phyloP scores from a whole-genome alignment of 768 basidiomycete genomes.

The Pleurotus djamor region DNA sequence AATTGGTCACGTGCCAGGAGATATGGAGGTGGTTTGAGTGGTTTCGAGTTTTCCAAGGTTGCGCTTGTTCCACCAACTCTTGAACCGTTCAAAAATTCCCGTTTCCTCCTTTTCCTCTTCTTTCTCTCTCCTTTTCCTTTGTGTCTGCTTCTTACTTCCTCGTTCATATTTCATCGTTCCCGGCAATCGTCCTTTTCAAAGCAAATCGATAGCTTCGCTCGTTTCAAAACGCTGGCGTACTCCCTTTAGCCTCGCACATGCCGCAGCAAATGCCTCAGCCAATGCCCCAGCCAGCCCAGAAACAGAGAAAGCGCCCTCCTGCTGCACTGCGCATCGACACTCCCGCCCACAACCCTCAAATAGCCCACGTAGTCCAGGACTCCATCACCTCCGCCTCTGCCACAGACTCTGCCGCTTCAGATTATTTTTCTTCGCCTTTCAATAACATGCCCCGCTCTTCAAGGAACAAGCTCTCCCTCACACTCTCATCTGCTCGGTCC shows the following conservation, averaged over 20 bases:
- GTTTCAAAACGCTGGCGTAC: constrained; percentile 5
- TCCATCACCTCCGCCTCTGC: constrained; percentile 39
- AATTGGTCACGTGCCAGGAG: constrained; percentile 7
- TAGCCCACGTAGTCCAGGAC: constrained; percentile 46
- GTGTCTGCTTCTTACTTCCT: background rate
- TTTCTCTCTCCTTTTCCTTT: constrained; percentile 8
- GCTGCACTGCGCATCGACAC: constrained; percentile 59
- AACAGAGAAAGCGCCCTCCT: constrained; percentile 40
- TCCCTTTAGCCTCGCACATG: background rate
- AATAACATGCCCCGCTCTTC: constrained; percentile 3
- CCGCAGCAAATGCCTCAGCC: constrained; percentile 2
- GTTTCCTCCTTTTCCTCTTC: constrained; percentile 14
- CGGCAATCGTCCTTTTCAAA: background rate
- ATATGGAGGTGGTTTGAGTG: background rate
- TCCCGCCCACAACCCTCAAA: constrained; percentile 43
- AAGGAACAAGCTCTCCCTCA: constrained; percentile 69
- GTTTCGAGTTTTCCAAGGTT: background rate
- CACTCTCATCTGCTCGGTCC: constrained; percentile 59
- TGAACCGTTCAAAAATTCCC: constrained; percentile 2
- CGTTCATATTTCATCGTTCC: constrained; percentile 2
- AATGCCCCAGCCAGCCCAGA: constrained; percentile 6
- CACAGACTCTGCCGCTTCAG: constrained; percentile 7
- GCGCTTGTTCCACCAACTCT: background rate
- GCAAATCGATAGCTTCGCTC: background rate
- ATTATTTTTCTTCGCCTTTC: constrained; percentile 8